These are phyloP conservation scores for Castanopsis chinensis DNA, from an alignment of 306 rosid species.

Conservation along the genomic window DNA sequence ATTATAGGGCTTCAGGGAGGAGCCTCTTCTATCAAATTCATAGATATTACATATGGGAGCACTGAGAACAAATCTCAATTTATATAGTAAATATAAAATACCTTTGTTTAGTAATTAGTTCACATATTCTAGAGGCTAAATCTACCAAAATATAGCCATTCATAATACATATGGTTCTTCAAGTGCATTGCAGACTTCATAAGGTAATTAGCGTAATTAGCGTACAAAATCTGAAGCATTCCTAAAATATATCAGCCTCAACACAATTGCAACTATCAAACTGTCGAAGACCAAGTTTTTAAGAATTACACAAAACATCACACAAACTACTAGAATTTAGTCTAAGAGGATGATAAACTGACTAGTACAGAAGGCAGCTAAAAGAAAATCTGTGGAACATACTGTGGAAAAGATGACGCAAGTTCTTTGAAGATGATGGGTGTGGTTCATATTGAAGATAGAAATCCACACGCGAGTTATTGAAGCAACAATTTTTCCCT, in stretches of 20 bases:
- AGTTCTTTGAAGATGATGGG: conserved; percentile 82
- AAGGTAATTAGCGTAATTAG: neutral
- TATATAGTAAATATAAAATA: neutral
- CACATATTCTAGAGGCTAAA: neutral
- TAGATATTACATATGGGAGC: no score
- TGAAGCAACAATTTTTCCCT: conserved; percentile 93
- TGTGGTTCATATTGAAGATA: conserved; percentile 86
- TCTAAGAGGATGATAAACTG: neutral
- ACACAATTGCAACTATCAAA: neutral
- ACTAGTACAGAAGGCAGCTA: conserved; percentile 7
- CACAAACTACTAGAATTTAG: neutral
- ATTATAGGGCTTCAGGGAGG: no score
- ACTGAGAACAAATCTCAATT: no score
- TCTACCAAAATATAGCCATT: neutral
- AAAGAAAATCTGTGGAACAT: conserved; percentile 35
- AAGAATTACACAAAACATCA: neutral
- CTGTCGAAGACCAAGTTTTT: neutral
- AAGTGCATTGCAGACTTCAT: neutral
- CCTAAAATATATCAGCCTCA: neutral
- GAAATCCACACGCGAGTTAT: conserved; percentile 72
- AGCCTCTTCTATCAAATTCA: no score
- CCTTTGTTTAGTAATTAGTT: neutral
- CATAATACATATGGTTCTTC: neutral
- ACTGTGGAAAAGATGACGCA: conserved; percentile 94
- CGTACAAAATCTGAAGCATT: neutral